phyloP scores from a whole-genome alignment of 768 basidiomycete species.

The Kwoniella sp. region DNA sequence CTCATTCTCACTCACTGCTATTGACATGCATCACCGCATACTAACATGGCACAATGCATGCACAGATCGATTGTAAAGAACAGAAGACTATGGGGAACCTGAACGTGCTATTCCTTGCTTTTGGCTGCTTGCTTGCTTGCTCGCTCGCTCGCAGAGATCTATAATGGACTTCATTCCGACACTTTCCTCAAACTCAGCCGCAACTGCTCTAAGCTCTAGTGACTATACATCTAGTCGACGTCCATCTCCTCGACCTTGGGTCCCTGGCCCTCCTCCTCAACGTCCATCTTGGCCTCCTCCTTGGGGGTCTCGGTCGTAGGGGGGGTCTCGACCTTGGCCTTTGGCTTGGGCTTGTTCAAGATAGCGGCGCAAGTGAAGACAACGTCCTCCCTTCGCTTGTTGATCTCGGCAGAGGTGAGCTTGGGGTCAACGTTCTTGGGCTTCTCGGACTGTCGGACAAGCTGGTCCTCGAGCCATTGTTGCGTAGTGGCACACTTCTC shows the following conservation, averaged over 20 bases:
- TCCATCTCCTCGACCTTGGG: conserved; percentile 56
- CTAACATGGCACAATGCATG: too few species aligned
- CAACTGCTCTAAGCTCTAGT: not conserved
- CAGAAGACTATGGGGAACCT: too few species aligned
- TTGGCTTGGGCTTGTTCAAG: conserved; percentile 89
- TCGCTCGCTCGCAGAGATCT: too few species aligned
- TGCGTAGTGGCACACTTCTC: conserved; percentile 87
- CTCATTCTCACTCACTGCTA: too few species aligned
- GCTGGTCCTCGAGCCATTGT: conserved; percentile 96
- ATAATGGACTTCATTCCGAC: too few species aligned
- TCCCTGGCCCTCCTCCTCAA: conserved; percentile 37
- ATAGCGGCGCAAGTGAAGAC: conserved; percentile 88
- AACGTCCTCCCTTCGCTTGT: conserved; percentile 89
- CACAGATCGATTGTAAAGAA: too few species aligned
- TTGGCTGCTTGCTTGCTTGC: too few species aligned
- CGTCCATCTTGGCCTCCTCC: conserved; percentile 37
- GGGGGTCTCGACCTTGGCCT: conserved; percentile 63
- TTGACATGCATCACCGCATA: too few species aligned
- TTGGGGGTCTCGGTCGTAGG: conserved; percentile 32
- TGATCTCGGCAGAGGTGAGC: conserved; percentile 76
- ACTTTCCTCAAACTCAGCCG: too few species aligned
- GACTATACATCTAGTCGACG: conserved; percentile 45
- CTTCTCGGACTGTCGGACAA: conserved; percentile 79
- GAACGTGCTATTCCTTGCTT: too few species aligned
- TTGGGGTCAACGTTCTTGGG: conserved; percentile 86